phyloP scores from a whole-genome alignment of 2,329 filamentous ascomycete genomes.

The Neoascochyta sp. region DNA sequence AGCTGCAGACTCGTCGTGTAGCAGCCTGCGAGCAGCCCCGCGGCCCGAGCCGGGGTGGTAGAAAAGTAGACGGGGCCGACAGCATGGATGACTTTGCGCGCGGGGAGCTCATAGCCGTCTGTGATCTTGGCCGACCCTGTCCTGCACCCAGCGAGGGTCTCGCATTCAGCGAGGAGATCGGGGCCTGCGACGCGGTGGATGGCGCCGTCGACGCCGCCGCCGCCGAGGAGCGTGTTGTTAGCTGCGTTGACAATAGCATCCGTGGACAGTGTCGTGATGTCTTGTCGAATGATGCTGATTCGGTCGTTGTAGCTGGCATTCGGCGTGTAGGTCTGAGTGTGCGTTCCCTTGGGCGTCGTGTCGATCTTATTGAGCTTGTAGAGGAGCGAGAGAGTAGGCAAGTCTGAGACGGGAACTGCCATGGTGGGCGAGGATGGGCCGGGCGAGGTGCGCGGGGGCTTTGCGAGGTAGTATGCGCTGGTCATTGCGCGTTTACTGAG shows the following conservation, averaged over 20 bases:
- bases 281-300: conserved; percentile 66
- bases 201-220: conserved; percentile 74
- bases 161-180: conserved; percentile 66
- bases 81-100: conserved; percentile 78
- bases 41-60: conserved; percentile 38
- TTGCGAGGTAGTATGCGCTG: conserved; percentile 24
- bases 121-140: conserved; percentile 85
- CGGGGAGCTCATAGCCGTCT: conserved; percentile 69
- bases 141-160: conserved; percentile 64
- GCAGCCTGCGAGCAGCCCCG: conserved; percentile 54
- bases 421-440: conserved; percentile 14
- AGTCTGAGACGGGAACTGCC: conserved; percentile 45
- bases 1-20: conserved; percentile 70
- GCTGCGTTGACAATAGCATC: conserved; percentile 93
- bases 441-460: conserved; percentile 7
- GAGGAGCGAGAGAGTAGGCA: conserved; percentile 61
- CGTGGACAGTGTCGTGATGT: conserved; percentile 75
- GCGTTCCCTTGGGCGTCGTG: conserved; percentile 13
- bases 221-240: conserved; percentile 72
- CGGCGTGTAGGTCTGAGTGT: conserved; percentile 11
- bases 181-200: conserved; percentile 82
- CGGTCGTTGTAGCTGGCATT: conserved; percentile 55
- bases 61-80: conserved; percentile 75
- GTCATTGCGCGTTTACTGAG: conserved; percentile 11
- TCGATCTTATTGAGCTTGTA: conserved; percentile 58